Percentiles rank a stretch among this genome's conserved stretches.
phyloP scores from a whole-genome alignment of 192 early-diverging fungal genomes.

The Thoreauomyces humboldtii region DNA sequence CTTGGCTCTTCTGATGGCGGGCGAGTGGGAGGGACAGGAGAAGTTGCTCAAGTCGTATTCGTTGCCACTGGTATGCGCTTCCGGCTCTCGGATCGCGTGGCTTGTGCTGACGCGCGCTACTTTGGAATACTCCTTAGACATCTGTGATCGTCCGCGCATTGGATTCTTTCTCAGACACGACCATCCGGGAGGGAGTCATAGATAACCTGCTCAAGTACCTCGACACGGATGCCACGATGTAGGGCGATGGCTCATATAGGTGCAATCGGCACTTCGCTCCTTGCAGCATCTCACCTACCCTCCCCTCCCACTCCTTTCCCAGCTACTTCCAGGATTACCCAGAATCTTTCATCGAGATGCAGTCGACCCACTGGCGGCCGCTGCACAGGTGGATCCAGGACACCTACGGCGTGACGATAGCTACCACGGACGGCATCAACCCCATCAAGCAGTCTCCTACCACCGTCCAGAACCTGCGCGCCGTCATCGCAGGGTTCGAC shows the following conservation, averaged over 20 bases:
- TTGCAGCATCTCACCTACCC: no score
- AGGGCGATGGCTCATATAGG: no score
- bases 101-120: no score
- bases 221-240: slow-evolving; percentile 86
- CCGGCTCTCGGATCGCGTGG: neutral
- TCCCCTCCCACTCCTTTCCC: no score
- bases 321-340: slow-evolving; percentile 80
- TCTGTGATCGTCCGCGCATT: slow-evolving; percentile 84
- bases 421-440: slow-evolving; percentile 70
- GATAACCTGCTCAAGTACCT: slow-evolving; percentile 76
- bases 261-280: no score
- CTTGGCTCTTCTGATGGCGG: slow-evolving; percentile 83
- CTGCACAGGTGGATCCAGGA: slow-evolving; percentile 73
- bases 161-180: slow-evolving; percentile 63
- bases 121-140: slow-evolving; percentile 52
- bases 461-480: slow-evolving; percentile 55
- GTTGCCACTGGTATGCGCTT: slow-evolving; percentile 69
- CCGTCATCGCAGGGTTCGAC: slow-evolving; percentile 56
- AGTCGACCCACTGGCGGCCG: slow-evolving; percentile 76
- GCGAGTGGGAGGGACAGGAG: slow-evolving; percentile 91
- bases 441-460: slow-evolving; percentile 62
- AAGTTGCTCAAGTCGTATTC: slow-evolving; percentile 77
- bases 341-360: slow-evolving; percentile 73
- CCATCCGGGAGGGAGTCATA: slow-evolving; percentile 66
- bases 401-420: slow-evolving; percentile 65